phyloP scores from a whole-genome alignment of 2,329 filamentous ascomycete genomes.

The Aspergillus tamarii region DNA sequence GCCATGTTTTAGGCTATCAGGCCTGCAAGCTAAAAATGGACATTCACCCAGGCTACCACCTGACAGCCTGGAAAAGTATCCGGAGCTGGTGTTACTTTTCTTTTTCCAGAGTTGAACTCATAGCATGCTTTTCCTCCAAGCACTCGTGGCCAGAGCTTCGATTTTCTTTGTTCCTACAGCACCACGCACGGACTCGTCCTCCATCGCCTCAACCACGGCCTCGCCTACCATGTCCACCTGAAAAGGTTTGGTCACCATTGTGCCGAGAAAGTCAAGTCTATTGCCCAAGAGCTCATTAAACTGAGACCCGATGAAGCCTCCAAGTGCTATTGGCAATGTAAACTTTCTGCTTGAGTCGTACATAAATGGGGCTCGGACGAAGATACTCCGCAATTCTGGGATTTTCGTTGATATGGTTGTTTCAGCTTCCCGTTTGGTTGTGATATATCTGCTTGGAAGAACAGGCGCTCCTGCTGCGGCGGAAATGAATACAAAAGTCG shows the following conservation, averaged over 20 bases:
- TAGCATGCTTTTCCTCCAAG: conserved; percentile 90
- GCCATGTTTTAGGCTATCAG: conserved; percentile 9
- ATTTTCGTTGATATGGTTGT: conserved; percentile 72
- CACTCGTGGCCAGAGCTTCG: conserved; percentile 76
- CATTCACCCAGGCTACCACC: neutral
- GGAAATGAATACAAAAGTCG: conserved; percentile 83
- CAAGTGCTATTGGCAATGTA: conserved; percentile 81
- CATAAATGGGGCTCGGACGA: conserved; percentile 83
- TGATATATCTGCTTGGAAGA: conserved; percentile 82
- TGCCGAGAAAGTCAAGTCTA: conserved; percentile 76
- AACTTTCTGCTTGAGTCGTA: conserved; percentile 82
- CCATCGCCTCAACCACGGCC: conserved; percentile 84
- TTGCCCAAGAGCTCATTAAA: conserved; percentile 80
- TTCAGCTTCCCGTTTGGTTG: conserved; percentile 90
- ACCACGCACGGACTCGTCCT: conserved; percentile 72
- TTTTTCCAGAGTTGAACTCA: conserved; percentile 46
- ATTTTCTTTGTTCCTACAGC: conserved; percentile 79
- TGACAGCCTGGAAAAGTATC: neutral
- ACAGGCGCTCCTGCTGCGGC: conserved; percentile 84
- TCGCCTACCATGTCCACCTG: conserved; percentile 86
- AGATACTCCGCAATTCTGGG: conserved; percentile 75
- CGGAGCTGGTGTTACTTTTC: neutral
- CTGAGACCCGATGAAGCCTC: conserved; percentile 72
- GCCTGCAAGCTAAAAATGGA: neutral
- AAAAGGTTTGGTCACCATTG: conserved; percentile 81